Conservation (phyloP, 1,284 basidiomycete species). For the Cystobasidium sp. region DNA sequence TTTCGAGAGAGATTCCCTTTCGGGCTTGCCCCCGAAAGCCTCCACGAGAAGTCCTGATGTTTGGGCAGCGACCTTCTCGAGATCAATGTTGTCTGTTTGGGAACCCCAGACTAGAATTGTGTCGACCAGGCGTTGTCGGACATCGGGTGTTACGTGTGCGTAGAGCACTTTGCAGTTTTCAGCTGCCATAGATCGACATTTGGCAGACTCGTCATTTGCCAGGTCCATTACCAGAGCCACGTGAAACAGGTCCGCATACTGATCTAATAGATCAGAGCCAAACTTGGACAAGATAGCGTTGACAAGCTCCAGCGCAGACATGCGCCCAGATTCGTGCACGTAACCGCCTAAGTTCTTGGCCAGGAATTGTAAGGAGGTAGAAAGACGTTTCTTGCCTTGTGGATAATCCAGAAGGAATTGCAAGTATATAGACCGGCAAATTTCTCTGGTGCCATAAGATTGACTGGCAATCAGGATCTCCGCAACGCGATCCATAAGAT, state of each 20-base stretch:
- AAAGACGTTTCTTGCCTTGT: constrained; percentile 88
- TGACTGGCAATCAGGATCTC: constrained; percentile 94
- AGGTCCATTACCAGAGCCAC: constrained; percentile 89
- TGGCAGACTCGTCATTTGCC: constrained; percentile 88
- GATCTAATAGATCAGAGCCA: constrained; percentile 71
- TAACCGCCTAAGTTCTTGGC: constrained; percentile 88
- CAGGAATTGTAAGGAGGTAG: constrained; percentile 86
- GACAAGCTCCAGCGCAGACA: constrained; percentile 89
- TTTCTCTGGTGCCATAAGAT: constrained; percentile 85
- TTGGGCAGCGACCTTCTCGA: constrained; percentile 75
- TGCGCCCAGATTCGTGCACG: constrained; percentile 83
- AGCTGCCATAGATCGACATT: constrained; percentile 85
- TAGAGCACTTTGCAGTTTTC: constrained; percentile 79
- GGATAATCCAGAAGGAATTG: constrained; percentile 98
- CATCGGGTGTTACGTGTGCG: constrained; percentile 67
- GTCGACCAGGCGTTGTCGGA: constrained; percentile 66
- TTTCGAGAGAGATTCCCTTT: constrained; percentile 3
- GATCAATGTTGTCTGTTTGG: constrained; percentile 66
- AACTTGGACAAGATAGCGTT: constrained; percentile 85
- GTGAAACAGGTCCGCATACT: constrained; percentile 89
- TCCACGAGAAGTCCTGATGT: constrained; percentile 80
- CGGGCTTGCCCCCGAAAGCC: constrained; percentile 57
- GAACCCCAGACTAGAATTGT: constrained; percentile 82
- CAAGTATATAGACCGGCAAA: constrained; percentile 83
- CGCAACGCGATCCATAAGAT: constrained; percentile 93